Evolutionary conservation across 148 eudicot species (phyloP), one percentile per base, ranked within the genome.

Genomic region (Cornus controversa): DNA sequence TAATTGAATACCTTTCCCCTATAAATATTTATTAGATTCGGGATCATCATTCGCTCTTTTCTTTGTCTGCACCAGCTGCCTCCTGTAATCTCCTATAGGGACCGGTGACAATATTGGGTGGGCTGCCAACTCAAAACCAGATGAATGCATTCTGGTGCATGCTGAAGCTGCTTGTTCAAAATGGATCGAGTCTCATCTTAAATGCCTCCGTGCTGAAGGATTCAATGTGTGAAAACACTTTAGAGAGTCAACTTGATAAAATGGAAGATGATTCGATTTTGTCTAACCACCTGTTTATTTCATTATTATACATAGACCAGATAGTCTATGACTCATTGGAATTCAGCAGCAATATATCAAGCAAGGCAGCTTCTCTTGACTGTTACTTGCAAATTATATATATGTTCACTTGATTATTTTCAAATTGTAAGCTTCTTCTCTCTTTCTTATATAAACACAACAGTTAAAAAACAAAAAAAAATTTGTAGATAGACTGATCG

Each of bases 131-230:
- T n/a, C n/a, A n/a, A n/a, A n/a, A n/a, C n/a, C n/a, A n/a, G n/a
- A n/a, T n/a, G n/a, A n/a, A n/a, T n/a, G n/a, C n/a, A n/a, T n/a
- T n/a, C n/a, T n/a, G n/a, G n/a, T n/a, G n/a, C n/a, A n/a, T n/a
- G n/a, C n/a, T n/a, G n/a, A n/a, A n/a, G n/a, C n/a, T n/a, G n/a
- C n/a, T n/a, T n/a, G n/a, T n/a, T n/a, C n/a, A n/a, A n/a, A n/a
- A n/a, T n/a, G n/a, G 97, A 94, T 94, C 22, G 96, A 92, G 76
- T 97, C 97, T 78, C 98, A 94, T 79, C 85, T 75, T 75, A 83
- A 80, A 67, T 94, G 98, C 76, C 97, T 94, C 78, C 95, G 94
- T 23, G 91, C 97, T 6, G 98, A 94, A 85, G 97, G 98, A 37
- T 94, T 94, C 84, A 92, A 91, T 82, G 88, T 94, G 71, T 92